Evolutionary conservation across 352 stramenopile species (phyloP).

Genomic region (Aphanomyces astaci): DNA sequence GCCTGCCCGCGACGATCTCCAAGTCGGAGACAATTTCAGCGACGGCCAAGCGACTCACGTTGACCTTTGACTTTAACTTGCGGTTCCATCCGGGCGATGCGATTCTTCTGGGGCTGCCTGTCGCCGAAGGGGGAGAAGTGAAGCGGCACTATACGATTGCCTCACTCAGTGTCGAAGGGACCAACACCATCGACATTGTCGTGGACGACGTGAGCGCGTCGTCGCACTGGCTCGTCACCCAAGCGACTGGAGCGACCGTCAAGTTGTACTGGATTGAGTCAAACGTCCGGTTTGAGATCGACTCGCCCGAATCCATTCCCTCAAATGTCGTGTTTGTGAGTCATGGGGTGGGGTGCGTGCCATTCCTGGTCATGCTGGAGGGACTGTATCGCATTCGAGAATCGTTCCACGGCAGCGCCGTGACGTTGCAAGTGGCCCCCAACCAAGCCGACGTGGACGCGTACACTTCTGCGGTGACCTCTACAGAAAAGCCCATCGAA

Average conservation of each 20-base stretch:
- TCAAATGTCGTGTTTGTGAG: slow-evolving; percentile 8
- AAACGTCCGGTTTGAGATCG: slow-evolving; percentile 11
- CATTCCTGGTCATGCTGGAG: not conserved
- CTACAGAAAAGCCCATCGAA: not conserved
- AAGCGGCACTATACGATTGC: not conserved
- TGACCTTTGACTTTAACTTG: slow-evolving; percentile 7
- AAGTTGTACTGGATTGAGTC: slow-evolving; percentile 15
- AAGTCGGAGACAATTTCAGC: not conserved
- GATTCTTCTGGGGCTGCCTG: not conserved
- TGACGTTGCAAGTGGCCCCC: not conserved
- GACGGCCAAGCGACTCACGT: not conserved
- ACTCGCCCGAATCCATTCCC: slow-evolving; percentile 5
- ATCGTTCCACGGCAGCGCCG: not conserved
- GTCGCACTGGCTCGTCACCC: slow-evolving; percentile 2
- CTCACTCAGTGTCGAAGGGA: not conserved
- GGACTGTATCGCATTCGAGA: not conserved
- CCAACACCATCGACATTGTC: slow-evolving; percentile 8
- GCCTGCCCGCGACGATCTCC: slow-evolving; percentile 3
- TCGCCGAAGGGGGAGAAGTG: not conserved
- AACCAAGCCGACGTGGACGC: not conserved
- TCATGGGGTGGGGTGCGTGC: not conserved
- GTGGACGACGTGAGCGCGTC: not conserved
- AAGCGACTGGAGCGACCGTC: not conserved
- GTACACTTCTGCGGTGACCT: not conserved
- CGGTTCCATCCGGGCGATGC: slow-evolving; percentile 12